Conservation (phyloP, 805 yeast genomes). For the Huiozyma sinensis region DNA sequence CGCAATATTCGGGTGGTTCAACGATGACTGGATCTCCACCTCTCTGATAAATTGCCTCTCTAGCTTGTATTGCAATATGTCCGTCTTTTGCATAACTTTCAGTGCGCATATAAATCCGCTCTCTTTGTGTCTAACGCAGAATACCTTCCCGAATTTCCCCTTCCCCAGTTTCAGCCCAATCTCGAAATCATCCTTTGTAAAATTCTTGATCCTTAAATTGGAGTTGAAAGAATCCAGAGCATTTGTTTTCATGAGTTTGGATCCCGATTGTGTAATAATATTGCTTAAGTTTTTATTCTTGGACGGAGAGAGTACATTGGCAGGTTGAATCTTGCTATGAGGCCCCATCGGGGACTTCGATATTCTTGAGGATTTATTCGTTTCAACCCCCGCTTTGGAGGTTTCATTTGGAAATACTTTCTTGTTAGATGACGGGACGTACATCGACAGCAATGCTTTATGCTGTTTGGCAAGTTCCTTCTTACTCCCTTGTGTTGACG, state of each 20-base stretch:
- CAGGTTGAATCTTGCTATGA: too few relatives aligned
- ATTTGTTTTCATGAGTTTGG: background rate
- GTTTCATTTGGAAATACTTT: background rate
- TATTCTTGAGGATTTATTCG: background rate
- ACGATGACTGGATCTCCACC: conserved; percentile 76
- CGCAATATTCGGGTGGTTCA: conserved; percentile 72
- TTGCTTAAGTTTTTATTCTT: background rate
- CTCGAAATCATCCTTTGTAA: conserved; percentile 51
- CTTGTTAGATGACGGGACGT: conserved; percentile 1
- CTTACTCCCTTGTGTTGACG: conserved; percentile 1
- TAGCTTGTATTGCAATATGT: conserved; percentile 60
- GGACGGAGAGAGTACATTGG: background rate
- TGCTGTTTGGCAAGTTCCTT: conserved; percentile 1
- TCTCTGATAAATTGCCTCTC: conserved; percentile 84
- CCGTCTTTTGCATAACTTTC: conserved; percentile 82
- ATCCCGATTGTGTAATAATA: background rate
- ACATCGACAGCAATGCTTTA: conserved; percentile 2
- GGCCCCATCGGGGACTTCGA: background rate
- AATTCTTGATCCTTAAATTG: conserved; percentile 3
- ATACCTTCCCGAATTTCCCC: conserved; percentile 89
- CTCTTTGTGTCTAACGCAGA: conserved; percentile 67
- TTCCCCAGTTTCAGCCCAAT: conserved; percentile 81
- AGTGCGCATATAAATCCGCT: conserved; percentile 81
- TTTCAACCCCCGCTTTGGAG: too few relatives aligned
- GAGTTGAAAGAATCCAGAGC: conserved; percentile 1